Evolutionary conservation across 345 rosid genomes (phyloP).

Genomic region (Brassica rapa): DNA sequence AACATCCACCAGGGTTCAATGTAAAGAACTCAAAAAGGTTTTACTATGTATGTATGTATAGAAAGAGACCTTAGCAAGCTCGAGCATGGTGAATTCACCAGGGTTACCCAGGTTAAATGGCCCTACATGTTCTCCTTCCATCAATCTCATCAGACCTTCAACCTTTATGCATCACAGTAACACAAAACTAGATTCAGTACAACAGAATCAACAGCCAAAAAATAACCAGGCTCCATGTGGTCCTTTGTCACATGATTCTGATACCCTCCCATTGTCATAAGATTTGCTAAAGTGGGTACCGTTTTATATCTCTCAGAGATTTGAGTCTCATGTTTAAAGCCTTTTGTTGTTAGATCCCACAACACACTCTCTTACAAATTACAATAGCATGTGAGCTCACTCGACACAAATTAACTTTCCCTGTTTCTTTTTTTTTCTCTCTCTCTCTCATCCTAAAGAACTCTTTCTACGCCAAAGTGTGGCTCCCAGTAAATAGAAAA

Average conservation of each 20-base stretch:
- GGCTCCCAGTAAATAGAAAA: background rate
- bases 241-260: conserved; percentile 24
- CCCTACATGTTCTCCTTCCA: conserved; percentile 97
- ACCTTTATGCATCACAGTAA: conserved; percentile 51
- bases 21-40: background rate
- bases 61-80: conserved; percentile 76
- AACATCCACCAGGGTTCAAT: background rate
- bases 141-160: conserved; percentile 87
- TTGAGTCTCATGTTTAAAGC: background rate
- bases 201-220: background rate
- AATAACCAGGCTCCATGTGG: background rate
- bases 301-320: background rate
- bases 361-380: background rate
- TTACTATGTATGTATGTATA: background rate
- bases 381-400: background rate
- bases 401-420: background rate
- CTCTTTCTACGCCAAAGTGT: background rate
- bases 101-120: conserved; percentile 99
- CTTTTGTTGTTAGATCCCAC: background rate
- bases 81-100: conserved; percentile 99
- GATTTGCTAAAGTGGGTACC: background rate
- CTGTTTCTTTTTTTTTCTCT: background rate
- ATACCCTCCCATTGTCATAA: background rate
- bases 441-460: background rate
- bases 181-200: conserved; percentile 3